phyloP scores from a whole-genome alignment of 2,329 filamentous ascomycete species.

The Trichoderma sp. region DNA sequence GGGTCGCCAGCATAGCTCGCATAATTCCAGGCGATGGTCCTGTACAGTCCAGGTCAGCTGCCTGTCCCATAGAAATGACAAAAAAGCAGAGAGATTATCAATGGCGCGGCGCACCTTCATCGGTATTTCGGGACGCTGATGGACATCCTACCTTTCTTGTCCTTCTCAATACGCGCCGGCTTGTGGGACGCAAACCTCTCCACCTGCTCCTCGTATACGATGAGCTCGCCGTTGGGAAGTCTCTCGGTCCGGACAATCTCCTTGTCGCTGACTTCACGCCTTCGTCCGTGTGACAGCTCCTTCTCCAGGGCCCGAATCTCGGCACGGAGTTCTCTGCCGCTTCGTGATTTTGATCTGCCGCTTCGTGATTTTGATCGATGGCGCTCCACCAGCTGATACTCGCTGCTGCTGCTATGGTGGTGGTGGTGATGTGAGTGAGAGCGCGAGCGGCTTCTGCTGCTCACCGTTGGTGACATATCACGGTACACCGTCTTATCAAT shows the following conservation, averaged over 20 bases:
- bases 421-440: conserved; percentile 31
- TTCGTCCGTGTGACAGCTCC: conserved; percentile 36
- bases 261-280: conserved; percentile 42
- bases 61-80: conserved; percentile 23
- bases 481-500: conserved; percentile 49
- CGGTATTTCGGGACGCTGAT: conserved; percentile 74
- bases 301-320: conserved; percentile 71
- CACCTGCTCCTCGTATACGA: conserved; percentile 61
- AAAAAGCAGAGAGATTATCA: not conserved
- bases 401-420: conserved; percentile 27
- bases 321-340: conserved; percentile 64
- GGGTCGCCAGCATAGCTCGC: conserved; percentile 67
- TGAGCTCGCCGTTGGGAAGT: conserved; percentile 58
- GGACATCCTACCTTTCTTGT: conserved; percentile 94
- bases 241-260: conserved; percentile 58
- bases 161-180: conserved; percentile 73
- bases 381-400: conserved; percentile 36
- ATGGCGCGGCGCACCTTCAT: conserved; percentile 48
- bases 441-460: conserved; percentile 35
- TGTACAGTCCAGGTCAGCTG: conserved; percentile 41
- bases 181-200: conserved; percentile 54
- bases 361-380: conserved; percentile 41
- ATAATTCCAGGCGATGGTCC: conserved; percentile 63
- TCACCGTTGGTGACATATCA: conserved; percentile 48
- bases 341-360: conserved; percentile 38